Base-by-base conservation (phyloP, 352 stramenopile species). In the Phytophthora sojae region DNA sequence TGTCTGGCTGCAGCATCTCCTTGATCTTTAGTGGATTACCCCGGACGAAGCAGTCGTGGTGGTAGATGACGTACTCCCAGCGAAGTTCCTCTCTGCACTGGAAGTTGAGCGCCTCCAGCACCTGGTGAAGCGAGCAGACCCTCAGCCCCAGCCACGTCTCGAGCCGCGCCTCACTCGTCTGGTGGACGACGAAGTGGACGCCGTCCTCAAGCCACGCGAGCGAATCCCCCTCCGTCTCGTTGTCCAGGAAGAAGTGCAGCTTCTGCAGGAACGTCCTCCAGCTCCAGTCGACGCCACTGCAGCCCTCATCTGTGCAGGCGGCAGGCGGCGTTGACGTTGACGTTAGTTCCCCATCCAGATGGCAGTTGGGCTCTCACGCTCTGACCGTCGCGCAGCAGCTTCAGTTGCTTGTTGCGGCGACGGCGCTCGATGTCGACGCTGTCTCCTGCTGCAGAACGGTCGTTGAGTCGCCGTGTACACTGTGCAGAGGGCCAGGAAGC, bases 91-190 rank as follows among this genome's bases (percentile, higher is more conserved):
- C 53, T 29, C 49, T 32, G 45, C 21, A 76, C 14, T 72, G 44
- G 35, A 81, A 81, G 51, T 58, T 58, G 30, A 79, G 9, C 11
- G 55, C 55, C 64, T 71, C 64, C 12, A 81, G 58, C 23, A 49
- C 49, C 32, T 73, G 62, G 42, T 56, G 55, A 35, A 81, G 52
- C 6, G 74, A 74, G 23, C 61, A 78, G 26, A 57, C 59, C 8
- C 55, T 45, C 1, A 80, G 57, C 7, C 73, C 64, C 26, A 80
- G 58, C 14, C 29, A 44, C 35, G 62, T 17, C 39, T 61, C 68
- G 8, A 80, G 35, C 2, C 58, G 59, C 6, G 37, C 19, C 47
- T 77, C 63, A 25, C 37, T 21, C 52, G 35, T 4, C 32, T 67
- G 64, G 0, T 58, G 12, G 5, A 80, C 47, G 30, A 67, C 12